Percentiles rank a stretch among this genome's conserved stretches.
phyloP scores from a whole-genome alignment of 2,329 filamentous ascomycete species.

The Tympanopsis confertula region DNA sequence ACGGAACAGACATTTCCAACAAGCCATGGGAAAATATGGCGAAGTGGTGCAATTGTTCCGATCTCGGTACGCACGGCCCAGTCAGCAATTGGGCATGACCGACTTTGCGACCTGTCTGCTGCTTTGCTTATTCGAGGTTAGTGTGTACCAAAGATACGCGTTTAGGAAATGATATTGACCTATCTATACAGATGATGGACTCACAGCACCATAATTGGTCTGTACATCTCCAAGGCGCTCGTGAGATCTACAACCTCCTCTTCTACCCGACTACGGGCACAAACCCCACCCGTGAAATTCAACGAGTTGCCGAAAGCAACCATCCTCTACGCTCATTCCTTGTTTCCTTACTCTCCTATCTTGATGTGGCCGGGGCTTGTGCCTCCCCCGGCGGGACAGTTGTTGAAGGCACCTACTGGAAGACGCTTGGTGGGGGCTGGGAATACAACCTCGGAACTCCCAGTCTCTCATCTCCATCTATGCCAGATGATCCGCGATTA shows the following conservation, averaged over 20 bases:
- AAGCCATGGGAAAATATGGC: constrained; percentile 23
- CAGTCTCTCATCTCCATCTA: constrained; percentile 3
- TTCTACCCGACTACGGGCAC: constrained; percentile 12
- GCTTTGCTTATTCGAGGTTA: constrained; percentile 2
- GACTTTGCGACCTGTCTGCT: constrained; percentile 2
- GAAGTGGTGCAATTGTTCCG: constrained; percentile 19
- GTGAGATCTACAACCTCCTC: constrained; percentile 20
- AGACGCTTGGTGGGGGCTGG: constrained; percentile 21
- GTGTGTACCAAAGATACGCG: background rate
- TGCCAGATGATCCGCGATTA: constrained; percentile 3
- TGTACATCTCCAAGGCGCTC: constrained; percentile 22
- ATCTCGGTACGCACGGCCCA: constrained; percentile 12
- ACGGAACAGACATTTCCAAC: constrained; percentile 19
- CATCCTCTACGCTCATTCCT: constrained; percentile 21
- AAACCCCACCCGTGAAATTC: background rate
- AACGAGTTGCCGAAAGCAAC: constrained; percentile 3
- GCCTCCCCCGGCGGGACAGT: constrained; percentile 21
- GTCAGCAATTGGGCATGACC: constrained; percentile 6
- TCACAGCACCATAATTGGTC: constrained; percentile 18
- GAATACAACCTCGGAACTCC: constrained; percentile 15
- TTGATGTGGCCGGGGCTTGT: constrained; percentile 24
- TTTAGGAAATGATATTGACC: background rate
- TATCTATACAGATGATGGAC: constrained; percentile 6
- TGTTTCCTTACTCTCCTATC: constrained; percentile 23
- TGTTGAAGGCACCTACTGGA: constrained; percentile 23